These are phyloP conservation scores for Sparassis latifolia DNA, from an alignment of 1,284 basidiomycete genomes.

Conservation along the genomic window DNA sequence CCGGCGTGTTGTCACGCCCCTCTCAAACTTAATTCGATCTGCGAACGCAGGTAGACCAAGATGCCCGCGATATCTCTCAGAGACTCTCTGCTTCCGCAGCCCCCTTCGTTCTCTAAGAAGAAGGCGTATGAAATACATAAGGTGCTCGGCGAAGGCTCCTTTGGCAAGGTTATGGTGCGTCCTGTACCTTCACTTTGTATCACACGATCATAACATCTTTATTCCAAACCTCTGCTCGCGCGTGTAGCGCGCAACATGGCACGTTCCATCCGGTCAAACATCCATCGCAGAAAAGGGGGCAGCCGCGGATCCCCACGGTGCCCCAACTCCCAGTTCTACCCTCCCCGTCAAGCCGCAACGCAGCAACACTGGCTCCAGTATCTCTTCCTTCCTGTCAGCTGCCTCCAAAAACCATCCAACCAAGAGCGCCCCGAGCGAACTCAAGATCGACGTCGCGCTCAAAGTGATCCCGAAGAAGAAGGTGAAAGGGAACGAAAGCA, in stretches of 20 bases:
- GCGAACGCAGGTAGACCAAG: background rate
- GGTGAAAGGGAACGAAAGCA: constrained; percentile 81
- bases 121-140: constrained; percentile 71
- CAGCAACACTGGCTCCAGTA: constrained; percentile 13
- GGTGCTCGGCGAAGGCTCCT: constrained; percentile 74
- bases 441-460: constrained; percentile 73
- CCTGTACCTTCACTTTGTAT: background rate
- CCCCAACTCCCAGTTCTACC: background rate
- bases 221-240: background rate
- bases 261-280: constrained; percentile 55
- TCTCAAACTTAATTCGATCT: too few relatives aligned
- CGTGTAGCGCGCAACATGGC: constrained; percentile 60
- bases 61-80: constrained; percentile 28
- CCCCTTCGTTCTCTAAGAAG: constrained; percentile 81
- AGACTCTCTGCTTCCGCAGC: constrained; percentile 65
- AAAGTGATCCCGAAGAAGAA: constrained; percentile 91
- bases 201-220: background rate
- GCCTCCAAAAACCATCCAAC: constrained; percentile 3
- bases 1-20: too few relatives aligned
- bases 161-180: constrained; percentile 80
- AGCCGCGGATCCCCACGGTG: constrained; percentile 21
- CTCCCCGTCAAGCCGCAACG: constrained; percentile 4
- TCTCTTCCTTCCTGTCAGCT: constrained; percentile 14
- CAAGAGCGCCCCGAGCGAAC: constrained; percentile 9
- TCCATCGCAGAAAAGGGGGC: constrained; percentile 54